phyloP scores from a whole-genome alignment of 202 grass and related monocot genomes.

The Dendrocalamus latiflorus region DNA sequence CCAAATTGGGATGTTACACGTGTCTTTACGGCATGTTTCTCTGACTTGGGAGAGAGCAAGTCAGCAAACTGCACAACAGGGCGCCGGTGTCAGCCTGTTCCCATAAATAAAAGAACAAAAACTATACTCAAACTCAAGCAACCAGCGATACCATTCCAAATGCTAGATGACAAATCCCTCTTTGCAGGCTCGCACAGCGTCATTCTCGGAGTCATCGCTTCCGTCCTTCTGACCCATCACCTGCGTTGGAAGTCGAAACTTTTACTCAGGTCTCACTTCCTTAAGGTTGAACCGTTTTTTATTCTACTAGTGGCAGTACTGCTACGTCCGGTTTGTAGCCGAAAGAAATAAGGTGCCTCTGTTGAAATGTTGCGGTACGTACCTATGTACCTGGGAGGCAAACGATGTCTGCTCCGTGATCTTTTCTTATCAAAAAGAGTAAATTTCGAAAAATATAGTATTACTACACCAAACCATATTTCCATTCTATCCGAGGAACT shows the following conservation, averaged over 20 bases:
- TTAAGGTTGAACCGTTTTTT: not conserved
- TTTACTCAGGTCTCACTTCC: not conserved
- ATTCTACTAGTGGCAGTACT: not conserved
- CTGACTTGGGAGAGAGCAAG: not conserved
- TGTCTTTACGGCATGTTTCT: too few relatives aligned
- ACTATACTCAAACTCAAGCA: not conserved
- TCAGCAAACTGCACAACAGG: not conserved
- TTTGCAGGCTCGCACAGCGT: not conserved
- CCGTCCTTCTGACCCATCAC: not conserved
- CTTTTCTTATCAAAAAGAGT: too few relatives aligned
- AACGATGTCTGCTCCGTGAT: not conserved
- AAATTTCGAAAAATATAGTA: too few relatives aligned
- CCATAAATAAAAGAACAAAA: not conserved
- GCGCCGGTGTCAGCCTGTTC: too few relatives aligned
- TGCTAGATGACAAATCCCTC: not conserved
- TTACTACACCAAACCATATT: too few relatives aligned
- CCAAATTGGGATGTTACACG: too few relatives aligned
- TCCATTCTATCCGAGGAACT: too few relatives aligned
- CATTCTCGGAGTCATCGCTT: slow-evolving; percentile 24
- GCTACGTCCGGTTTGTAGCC: not conserved
- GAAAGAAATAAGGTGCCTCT: not conserved
- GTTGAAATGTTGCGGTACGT: not conserved
- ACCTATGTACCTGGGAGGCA: not conserved
- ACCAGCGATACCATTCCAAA: slow-evolving; percentile 22
- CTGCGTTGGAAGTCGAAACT: not conserved